Evolutionary conservation across 768 basidiomycete genomes (phyloP).

Genomic region (Leccinum olivaceopallidum): DNA sequence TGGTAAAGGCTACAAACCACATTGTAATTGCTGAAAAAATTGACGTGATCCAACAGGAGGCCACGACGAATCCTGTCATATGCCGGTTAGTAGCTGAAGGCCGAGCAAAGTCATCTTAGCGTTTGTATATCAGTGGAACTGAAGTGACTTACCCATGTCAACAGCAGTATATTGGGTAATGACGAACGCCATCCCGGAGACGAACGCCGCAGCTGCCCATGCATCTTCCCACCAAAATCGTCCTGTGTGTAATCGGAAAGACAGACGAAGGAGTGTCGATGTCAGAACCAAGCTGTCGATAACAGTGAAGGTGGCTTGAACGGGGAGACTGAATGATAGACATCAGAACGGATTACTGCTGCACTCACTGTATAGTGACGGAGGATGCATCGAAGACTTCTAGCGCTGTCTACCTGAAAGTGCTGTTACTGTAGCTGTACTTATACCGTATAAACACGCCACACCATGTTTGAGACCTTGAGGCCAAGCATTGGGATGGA

Average conservation of each 20-base stretch:
- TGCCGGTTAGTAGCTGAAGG: not conserved
- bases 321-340: not conserved
- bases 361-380: not conserved
- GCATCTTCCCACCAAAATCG: conserved; percentile 28
- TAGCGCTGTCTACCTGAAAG: not conserved
- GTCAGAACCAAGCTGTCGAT: conserved; percentile 6
- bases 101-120: not conserved
- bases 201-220: conserved; percentile 14
- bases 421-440: not conserved
- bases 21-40: not conserved
- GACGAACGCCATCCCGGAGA: not conserved
- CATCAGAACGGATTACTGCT: not conserved
- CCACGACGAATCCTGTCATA: not conserved
- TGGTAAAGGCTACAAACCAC: not conserved
- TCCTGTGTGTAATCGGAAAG: conserved; percentile 14
- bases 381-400: not conserved
- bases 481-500: not conserved
- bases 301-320: conserved; percentile 7
- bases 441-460: not conserved
- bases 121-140: not conserved
- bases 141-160: not conserved
- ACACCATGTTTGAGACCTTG: not conserved
- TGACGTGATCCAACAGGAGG: not conserved
- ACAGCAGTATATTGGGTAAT: not conserved
- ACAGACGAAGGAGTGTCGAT: conserved; percentile 20